phyloP scores from a whole-genome alignment of 768 basidiomycete species.

The Auricularia sp. region DNA sequence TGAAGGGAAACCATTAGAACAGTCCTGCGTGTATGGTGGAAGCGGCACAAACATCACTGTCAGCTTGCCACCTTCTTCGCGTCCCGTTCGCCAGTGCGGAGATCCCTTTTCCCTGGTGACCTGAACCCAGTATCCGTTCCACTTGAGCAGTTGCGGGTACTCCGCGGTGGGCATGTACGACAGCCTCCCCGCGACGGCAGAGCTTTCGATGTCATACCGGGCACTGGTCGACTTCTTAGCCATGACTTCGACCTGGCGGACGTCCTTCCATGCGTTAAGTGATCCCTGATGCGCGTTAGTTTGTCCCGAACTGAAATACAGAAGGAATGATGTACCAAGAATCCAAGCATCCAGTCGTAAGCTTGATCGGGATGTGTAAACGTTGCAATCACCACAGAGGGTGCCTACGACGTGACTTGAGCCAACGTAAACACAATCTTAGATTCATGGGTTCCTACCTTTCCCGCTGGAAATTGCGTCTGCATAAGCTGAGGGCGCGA shows the following conservation, averaged over 20 bases:
- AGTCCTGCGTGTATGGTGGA: not conserved
- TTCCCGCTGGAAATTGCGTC: not conserved
- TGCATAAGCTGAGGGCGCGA: not conserved
- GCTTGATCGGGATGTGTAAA: conserved; percentile 38
- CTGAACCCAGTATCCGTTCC: conserved; percentile 31
- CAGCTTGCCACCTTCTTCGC: not conserved
- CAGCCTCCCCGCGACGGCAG: conserved; percentile 17
- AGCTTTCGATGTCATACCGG: conserved; percentile 26
- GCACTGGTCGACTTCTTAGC: conserved; percentile 27
- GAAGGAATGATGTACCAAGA: conserved; percentile 23
- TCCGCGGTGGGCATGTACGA: conserved; percentile 34
- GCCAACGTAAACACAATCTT: not conserved
- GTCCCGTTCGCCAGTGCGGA: not conserved
- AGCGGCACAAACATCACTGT: not conserved
- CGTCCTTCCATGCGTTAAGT: conserved; percentile 28
- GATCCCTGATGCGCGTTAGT: not conserved
- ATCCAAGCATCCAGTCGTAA: conserved; percentile 39
- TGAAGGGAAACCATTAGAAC: not conserved
- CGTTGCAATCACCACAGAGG: conserved; percentile 26
- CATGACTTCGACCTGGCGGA: conserved; percentile 32
- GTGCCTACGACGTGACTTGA: not conserved
- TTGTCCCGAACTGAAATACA: too few relatives aligned
- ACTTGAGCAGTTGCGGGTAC: conserved; percentile 32
- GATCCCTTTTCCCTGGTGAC: conserved; percentile 10
- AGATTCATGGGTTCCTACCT: not conserved